Conservation (phyloP, 768 basidiomycete genomes). For the Dictyophora rubrovolvata region DNA sequence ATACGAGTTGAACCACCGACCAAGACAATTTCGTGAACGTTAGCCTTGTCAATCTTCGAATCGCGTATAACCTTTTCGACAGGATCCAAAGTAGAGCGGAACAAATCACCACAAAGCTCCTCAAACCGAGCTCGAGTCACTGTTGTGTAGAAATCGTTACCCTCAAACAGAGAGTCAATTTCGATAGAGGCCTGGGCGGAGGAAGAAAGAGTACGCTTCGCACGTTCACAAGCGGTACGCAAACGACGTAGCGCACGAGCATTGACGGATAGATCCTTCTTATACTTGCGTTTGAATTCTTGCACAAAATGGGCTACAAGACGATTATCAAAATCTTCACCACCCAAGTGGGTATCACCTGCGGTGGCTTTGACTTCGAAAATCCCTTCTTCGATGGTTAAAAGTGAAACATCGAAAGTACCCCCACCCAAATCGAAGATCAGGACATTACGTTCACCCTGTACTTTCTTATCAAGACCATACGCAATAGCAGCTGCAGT, state of each 20-base stretch:
- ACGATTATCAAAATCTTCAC: constrained; percentile 97
- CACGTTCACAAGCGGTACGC: constrained; percentile 96
- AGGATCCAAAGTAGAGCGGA: constrained; percentile 87
- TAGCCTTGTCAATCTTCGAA: constrained; percentile 94
- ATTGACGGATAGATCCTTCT: constrained; percentile 89
- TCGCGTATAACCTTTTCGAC: constrained; percentile 98
- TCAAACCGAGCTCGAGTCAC: constrained; percentile 98
- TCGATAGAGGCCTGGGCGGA: constrained; percentile 95
- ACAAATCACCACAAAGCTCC: constrained; percentile 89
- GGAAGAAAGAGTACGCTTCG: constrained; percentile 95
- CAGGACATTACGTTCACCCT: constrained; percentile 87
- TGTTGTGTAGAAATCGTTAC: constrained; percentile 97
- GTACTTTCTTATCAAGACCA: constrained; percentile 92
- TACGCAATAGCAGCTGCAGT: constrained; percentile 98
- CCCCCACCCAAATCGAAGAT: constrained; percentile 99
- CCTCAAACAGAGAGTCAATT: constrained; percentile 96
- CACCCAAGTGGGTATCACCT: constrained; percentile 96
- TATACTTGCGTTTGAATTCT: constrained; percentile 97
- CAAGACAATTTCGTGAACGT: constrained; percentile 94
- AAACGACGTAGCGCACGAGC: constrained; percentile 95
- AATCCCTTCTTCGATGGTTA: constrained; percentile 95
- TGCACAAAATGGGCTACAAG: constrained; percentile 95
- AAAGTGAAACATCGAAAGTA: constrained; percentile 94
- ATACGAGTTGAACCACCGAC: constrained; percentile 99
- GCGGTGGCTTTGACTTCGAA: constrained; percentile 98